phyloP scores from a whole-genome alignment of 192 early-diverging fungal species.

The Radiomyces spectabilis region DNA sequence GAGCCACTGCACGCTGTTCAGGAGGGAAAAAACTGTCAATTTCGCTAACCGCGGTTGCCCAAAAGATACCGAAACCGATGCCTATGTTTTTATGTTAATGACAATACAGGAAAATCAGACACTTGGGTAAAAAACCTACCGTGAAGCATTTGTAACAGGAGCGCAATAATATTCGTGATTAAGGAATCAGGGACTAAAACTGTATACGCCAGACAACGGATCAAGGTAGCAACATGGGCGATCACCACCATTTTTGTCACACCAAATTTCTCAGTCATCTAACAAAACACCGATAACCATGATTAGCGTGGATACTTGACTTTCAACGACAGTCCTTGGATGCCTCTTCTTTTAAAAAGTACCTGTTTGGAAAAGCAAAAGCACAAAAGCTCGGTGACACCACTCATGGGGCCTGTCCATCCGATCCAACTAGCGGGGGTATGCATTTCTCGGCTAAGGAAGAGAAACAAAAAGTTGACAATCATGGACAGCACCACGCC shows the following conservation, averaged over 20 bases:
- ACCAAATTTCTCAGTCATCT: slow-evolving; percentile 7
- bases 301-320: too few species aligned
- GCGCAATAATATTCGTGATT: slow-evolving; percentile 8
- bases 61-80: slow-evolving; percentile 11
- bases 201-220: slow-evolving; percentile 3
- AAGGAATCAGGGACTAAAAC: background rate
- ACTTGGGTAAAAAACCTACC: background rate
- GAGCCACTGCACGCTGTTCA: slow-evolving; percentile 8
- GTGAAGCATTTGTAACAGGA: slow-evolving; percentile 1
- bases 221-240: slow-evolving; percentile 4
- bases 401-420: slow-evolving; percentile 9
- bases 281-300: too few species aligned
- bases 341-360: background rate
- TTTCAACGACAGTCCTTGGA: too few species aligned
- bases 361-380: slow-evolving; percentile 17
- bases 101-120: background rate
- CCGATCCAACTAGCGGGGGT: slow-evolving; percentile 8
- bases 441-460: background rate
- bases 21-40: slow-evolving; percentile 12
- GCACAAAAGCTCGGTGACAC: slow-evolving; percentile 4
- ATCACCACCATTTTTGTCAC: slow-evolving; percentile 4
- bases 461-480: slow-evolving; percentile 11
- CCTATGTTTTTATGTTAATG: background rate
- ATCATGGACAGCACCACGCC: slow-evolving; percentile 11
- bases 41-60: slow-evolving; percentile 15